Conservation (phyloP, 1,139 yeast genomes). For the Yamadazyma trypodendri region DNA sequence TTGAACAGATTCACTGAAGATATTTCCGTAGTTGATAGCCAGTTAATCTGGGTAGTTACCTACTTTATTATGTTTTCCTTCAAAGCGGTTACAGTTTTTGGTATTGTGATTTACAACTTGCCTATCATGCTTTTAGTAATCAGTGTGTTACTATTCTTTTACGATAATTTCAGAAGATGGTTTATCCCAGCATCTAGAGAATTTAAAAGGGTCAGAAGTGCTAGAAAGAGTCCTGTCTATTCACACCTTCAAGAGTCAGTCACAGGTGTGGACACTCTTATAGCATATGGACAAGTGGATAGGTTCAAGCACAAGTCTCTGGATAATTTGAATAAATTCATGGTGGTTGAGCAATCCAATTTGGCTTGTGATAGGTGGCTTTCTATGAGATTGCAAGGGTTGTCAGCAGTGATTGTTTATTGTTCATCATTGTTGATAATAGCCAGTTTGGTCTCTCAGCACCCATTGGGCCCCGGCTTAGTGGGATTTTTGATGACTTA, state of each 20-base stretch:
- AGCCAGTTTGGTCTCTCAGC: conserved; percentile 20
- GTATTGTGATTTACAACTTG: conserved; percentile 29
- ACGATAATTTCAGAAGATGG: conserved; percentile 27
- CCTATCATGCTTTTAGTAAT: conserved; percentile 35
- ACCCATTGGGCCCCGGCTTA: conserved; percentile 29
- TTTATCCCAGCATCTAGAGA: conserved; percentile 40
- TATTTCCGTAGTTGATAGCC: conserved; percentile 32
- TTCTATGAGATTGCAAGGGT: conserved; percentile 36
- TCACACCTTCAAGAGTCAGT: conserved; percentile 40
- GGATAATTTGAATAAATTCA: conserved; percentile 21
- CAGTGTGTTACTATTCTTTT: conserved; percentile 20
- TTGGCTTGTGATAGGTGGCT: conserved; percentile 37
- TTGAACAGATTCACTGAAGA: conserved; percentile 42
- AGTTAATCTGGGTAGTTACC: conserved; percentile 32
- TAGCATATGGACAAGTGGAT: conserved; percentile 30
- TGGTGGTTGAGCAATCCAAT: conserved; percentile 22
- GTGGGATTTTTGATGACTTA: conserved; percentile 40
- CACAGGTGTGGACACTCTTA: conserved; percentile 36
- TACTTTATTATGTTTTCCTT: conserved; percentile 23
- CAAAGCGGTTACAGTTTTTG: conserved; percentile 24
- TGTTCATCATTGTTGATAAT: conserved; percentile 28
- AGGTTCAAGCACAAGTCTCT: conserved; percentile 26
- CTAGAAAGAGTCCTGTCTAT: conserved; percentile 32
- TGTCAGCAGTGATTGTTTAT: conserved; percentile 33
- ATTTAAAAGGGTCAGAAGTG: conserved; percentile 33